Evolutionary conservation across 202 grass and related monocot species (phyloP), one percentile per base, ranked within the genome.

Genomic region (Hordeum pubiflorum): DNA sequence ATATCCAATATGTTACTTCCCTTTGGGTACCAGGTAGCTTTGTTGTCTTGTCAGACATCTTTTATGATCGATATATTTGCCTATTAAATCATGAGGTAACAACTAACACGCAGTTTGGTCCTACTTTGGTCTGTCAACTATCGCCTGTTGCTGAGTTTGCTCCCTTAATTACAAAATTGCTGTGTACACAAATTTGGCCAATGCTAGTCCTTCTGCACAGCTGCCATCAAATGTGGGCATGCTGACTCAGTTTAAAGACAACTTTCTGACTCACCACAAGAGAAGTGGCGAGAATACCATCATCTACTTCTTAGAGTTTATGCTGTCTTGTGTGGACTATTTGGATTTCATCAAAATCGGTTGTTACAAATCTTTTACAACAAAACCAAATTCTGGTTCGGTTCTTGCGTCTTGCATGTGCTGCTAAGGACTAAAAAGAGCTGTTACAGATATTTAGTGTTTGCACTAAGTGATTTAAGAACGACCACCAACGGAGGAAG

Each of bases 41-140:
- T 38, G 37, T 69, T 84, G n/a, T 67, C 48, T n/a, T 68, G 24
- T 65, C 9, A 63, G 11, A 38, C 27, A 37, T 17, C 3, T 74
- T 64, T 22, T 3, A 18, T 63, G 74, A 27, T 62, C 69, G 61
- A 7, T 62, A 82, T 17, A 21, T 63, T 62, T 73, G 31, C 10
- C 31, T 57, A 27, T 9, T 27, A 26, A 52, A 55, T 70, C 39
- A 22, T 46, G 67, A 70, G 67, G 26, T 44, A 46, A 17, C 14
- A 50, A 50, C 46, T 50, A 50, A 70, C 23, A 27, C n/a, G 32
- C 9, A 71, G 14, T 71, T 71, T 71, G 68, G 12, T 71, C 48
- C 37, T 69, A 69, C 66, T 71, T 71, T 71, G 63, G 38, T 40
- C 37, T 41, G 36, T 69, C n/a, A 68, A 67, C 63, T 67, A 67